Conservation (phyloP, 2,329 filamentous ascomycete genomes). For the Aureobasidium sp. region DNA sequence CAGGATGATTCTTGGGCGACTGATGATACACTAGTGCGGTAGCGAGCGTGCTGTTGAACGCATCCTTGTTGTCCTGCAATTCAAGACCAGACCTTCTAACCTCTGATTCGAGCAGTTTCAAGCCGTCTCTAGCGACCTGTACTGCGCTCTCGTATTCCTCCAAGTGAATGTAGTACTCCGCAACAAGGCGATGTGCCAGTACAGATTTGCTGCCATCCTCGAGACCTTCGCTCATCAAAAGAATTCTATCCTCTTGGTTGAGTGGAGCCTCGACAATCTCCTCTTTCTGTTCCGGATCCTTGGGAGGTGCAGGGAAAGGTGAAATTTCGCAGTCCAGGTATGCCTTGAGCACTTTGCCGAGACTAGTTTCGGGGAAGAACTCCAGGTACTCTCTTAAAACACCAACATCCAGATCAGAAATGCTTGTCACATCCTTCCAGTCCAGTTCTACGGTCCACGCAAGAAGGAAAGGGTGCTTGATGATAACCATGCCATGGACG, state of each 20-base stretch:
- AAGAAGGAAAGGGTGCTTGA: constrained; percentile 80
- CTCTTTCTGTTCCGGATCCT: constrained; percentile 34
- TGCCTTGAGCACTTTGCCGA: constrained; percentile 72
- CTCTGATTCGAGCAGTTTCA: constrained; percentile 52
- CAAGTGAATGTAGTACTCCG: constrained; percentile 72
- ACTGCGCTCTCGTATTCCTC: constrained; percentile 80
- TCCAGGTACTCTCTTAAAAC: constrained; percentile 72
- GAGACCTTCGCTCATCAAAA: constrained; percentile 62
- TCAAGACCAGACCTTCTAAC: constrained; percentile 57
- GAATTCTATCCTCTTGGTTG: constrained; percentile 67
- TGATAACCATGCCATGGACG: constrained; percentile 89
- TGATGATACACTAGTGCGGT: constrained; percentile 89
- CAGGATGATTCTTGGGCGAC: constrained; percentile 80
- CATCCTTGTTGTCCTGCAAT: constrained; percentile 63
- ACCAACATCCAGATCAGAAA: constrained; percentile 68
- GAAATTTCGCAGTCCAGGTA: constrained; percentile 79
- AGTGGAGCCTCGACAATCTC: constrained; percentile 51
- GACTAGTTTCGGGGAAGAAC: constrained; percentile 76
- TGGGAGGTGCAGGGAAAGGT: constrained; percentile 65
- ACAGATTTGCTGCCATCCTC: constrained; percentile 53
- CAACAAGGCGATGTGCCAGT: constrained; percentile 74
- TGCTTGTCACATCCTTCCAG: constrained; percentile 71
- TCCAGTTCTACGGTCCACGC: constrained; percentile 90
- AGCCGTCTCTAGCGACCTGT: constrained; percentile 68
- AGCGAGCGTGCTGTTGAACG: constrained; percentile 67